Evolutionary conservation across 2,329 filamentous ascomycete species (phyloP).

Genomic region (Fragosphaeria purpurea): DNA sequence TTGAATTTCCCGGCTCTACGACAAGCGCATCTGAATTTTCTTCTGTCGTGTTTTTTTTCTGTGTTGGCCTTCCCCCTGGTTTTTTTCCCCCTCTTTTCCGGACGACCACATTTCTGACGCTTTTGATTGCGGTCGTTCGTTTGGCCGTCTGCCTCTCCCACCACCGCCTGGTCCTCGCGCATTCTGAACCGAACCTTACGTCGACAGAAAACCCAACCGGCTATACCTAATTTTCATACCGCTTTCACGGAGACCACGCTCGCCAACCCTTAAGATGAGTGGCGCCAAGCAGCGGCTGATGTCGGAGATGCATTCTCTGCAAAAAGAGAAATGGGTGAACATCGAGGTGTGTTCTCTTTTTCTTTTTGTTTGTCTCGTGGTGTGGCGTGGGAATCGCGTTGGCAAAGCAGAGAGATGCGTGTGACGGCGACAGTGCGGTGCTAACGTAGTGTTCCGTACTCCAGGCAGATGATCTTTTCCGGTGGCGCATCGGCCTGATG

Average conservation of each 20-base stretch:
- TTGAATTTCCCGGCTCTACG: too few relatives aligned
- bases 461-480: constrained; percentile 63
- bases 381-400: constrained; percentile 4
- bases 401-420: constrained; percentile 5
- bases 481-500: constrained; percentile 82
- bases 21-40: too few relatives aligned
- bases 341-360: constrained; percentile 56
- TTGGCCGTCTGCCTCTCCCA: too few relatives aligned
- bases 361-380: not conserved
- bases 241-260: too few relatives aligned
- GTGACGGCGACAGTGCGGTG: not conserved
- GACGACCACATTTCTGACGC: too few relatives aligned
- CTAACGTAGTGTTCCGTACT: constrained; percentile 39
- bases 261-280: constrained; percentile 22
- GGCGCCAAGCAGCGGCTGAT: constrained; percentile 72
- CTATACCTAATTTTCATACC: too few relatives aligned
- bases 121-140: too few relatives aligned
- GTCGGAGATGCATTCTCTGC: constrained; percentile 73
- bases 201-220: too few relatives aligned
- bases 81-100: not conserved
- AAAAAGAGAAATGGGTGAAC: constrained; percentile 88
- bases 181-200: too few relatives aligned
- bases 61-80: not conserved
- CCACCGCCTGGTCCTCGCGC: too few relatives aligned
- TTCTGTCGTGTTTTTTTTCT: too few relatives aligned